These are phyloP conservation scores for Tricholomella constricta DNA, from an alignment of 768 basidiomycete species.

Conservation along the genomic window DNA sequence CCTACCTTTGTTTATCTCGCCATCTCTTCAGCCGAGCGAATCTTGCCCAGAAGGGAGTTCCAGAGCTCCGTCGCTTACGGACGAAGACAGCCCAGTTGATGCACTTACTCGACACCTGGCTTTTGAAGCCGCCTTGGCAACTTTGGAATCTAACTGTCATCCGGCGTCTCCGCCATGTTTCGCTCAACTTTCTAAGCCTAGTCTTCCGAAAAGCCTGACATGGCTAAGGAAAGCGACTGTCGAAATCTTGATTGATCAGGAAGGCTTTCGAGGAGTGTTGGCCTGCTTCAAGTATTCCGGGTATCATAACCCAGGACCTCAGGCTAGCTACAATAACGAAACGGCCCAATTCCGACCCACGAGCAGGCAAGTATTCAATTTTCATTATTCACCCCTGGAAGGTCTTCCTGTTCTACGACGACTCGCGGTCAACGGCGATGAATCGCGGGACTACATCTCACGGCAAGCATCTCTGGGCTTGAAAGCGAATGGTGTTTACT, in stretches of 20 bases:
- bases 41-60: background rate
- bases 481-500: slow-evolving; percentile 75
- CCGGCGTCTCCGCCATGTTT: slow-evolving; percentile 1
- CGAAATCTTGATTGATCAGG: slow-evolving; percentile 80
- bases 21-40: background rate
- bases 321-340: slow-evolving; percentile 39
- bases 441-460: slow-evolving; percentile 72
- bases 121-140: slow-evolving; percentile 11
- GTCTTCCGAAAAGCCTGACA: slow-evolving; percentile 28
- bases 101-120: slow-evolving; percentile 4
- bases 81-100: slow-evolving; percentile 2
- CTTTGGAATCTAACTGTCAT: slow-evolving; percentile 11
- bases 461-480: slow-evolving; percentile 72
- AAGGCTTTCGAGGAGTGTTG: slow-evolving; percentile 69
- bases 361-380: slow-evolving; percentile 58
- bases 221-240: slow-evolving; percentile 60
- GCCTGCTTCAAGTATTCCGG: slow-evolving; percentile 63
- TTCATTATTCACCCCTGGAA: slow-evolving; percentile 74
- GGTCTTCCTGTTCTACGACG: slow-evolving; percentile 69
- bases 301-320: slow-evolving; percentile 35
- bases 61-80: background rate
- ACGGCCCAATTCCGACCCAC: slow-evolving; percentile 68
- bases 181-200: background rate
- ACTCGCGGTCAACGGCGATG: slow-evolving; percentile 65
- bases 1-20: background rate